Conservation (phyloP, 148 eudicot genomes). For the Silene latifolia region DNA sequence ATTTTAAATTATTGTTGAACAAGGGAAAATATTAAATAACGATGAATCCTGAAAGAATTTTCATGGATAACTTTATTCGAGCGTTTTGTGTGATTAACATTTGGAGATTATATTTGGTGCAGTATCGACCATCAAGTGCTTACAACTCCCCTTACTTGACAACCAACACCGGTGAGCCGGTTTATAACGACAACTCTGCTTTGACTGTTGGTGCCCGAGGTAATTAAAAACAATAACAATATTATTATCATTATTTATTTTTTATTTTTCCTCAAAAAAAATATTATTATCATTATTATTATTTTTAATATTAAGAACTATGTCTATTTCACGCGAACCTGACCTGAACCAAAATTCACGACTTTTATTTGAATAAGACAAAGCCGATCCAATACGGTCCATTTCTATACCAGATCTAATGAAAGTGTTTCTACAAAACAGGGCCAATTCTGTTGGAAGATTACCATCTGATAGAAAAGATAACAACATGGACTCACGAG, state of each 20-base stretch:
- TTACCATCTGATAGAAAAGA: constrained; percentile 69
- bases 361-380: no score
- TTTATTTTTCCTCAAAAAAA: no score
- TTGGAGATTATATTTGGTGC: constrained; percentile 23
- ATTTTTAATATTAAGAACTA: no score
- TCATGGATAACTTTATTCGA: not conserved
- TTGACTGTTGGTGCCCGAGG: constrained; percentile 76
- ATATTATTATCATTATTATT: no score
- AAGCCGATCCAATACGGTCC: no score
- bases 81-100: not conserved
- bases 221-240: constrained; percentile 9
- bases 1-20: not conserved
- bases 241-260: no score
- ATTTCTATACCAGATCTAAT: not conserved
- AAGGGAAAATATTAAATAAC: no score
- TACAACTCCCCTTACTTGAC: constrained; percentile 65
- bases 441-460: constrained; percentile 79
- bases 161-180: constrained; percentile 69
- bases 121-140: constrained; percentile 71
- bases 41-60: no score
- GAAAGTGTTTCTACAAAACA: not conserved
- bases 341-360: no score
- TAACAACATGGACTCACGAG: constrained; percentile 66
- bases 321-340: no score
- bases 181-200: constrained; percentile 66